Base-by-base conservation (phyloP, 1,284 basidiomycete genomes). In the Mycena sp. region DNA sequence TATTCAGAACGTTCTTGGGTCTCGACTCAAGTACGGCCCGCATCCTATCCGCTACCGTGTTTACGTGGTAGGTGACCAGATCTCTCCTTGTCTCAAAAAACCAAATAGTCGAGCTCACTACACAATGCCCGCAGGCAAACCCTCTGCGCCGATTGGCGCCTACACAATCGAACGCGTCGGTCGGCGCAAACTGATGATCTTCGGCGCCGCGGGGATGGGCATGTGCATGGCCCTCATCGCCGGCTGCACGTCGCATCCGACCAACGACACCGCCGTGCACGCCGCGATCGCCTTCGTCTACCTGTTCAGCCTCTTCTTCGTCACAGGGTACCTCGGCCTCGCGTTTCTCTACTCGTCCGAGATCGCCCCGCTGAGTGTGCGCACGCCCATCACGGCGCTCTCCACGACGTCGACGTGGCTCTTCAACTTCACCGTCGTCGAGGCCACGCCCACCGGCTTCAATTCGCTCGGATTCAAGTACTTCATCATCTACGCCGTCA, bases 131-230 rank as follows among this genome's bases (percentile, higher is more conserved):
- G n/a, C 7, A 67, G 65, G 65, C 65, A 67, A 56, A 64, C 62
- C 10, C 54, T 67, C 12, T 67, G 61, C 35, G 9, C 65, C 62
- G 6, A 50, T 67, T 26, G 65, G 65, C 45, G 65, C 65, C 3
- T 61, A 58, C 52, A 67, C 65, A 49, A 76, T 79, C 35, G 76
- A 78, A 35, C 74, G 73, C 6, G 64, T 79, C 17, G 76, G 77
- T 23, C 74, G 78, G 54, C 76, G 77, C 53, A 78, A 75, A 44
- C 68, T 79, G 21, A 78, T 79, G 76, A 65, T 79, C 11, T 71
- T 79, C 25, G 69, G 78, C 17, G 76, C 76, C 2, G 65, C 72
- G 2, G 78, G 78, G 26, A 76, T 77, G 58, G 76, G 70, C 45
- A 48, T 78, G n/a, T 76, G 71, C 32, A 78, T 79, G 76, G 64